Evolutionary conservation across 768 basidiomycete genomes (phyloP).

Genomic region (Collybiopsis luxurians): DNA sequence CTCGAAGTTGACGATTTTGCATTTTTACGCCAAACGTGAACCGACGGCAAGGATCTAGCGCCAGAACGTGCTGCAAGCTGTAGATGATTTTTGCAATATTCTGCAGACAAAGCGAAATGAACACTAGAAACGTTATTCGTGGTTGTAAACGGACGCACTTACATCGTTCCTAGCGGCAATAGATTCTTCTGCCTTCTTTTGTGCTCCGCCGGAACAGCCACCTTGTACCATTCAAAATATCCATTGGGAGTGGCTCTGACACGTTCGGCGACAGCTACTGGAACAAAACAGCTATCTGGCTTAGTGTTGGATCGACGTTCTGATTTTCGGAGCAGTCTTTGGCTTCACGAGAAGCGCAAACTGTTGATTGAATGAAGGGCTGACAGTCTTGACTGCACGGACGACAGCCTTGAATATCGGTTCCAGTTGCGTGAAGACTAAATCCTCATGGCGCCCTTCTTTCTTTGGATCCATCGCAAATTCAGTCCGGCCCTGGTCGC

Average conservation of each 20-base stretch:
- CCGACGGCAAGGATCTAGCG: not conserved
- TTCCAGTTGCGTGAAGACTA: no score
- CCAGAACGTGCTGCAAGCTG: not conserved
- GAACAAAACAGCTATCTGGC: not conserved
- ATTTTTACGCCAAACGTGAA: not conserved
- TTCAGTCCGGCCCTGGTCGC: no score
- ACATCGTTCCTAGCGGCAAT: not conserved
- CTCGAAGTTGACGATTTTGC: not conserved
- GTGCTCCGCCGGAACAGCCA: not conserved
- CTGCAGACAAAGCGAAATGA: not conserved
- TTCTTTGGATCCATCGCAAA: no score
- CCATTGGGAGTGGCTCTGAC: not conserved
- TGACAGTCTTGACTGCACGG: no score
- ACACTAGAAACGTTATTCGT: not conserved
- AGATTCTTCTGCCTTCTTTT: not conserved
- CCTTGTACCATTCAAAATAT: not conserved
- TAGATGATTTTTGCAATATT: not conserved
- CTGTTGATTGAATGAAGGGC: no score
- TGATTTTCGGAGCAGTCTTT: not conserved
- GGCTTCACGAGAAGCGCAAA: no score
- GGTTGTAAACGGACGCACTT: not conserved
- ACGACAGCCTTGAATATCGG: no score
- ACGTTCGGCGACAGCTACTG: not conserved
- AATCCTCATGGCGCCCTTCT: no score
- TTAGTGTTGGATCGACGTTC: not conserved